Conservation (phyloP, 1,284 basidiomycete species). For the Tilletia indica region DNA sequence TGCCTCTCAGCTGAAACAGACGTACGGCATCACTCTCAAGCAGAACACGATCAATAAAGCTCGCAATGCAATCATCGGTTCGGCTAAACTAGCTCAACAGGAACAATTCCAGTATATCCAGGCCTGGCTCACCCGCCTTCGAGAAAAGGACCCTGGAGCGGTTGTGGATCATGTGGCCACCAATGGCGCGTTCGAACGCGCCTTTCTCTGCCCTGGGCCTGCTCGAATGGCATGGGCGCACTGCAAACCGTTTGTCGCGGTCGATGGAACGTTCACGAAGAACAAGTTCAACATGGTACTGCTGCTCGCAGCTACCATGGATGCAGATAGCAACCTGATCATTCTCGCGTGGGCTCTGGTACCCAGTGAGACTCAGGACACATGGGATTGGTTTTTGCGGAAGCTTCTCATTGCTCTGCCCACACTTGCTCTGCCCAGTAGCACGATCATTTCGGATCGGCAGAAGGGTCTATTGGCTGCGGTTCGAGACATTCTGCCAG, state of each 20-base stretch:
- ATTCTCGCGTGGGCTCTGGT: constrained; percentile 1
- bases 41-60: neutral
- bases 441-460: neutral
- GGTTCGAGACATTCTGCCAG: neutral
- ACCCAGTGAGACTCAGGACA: neutral
- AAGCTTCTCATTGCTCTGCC: neutral
- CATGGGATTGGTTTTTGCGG: neutral
- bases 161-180: neutral
- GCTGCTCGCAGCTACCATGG: neutral
- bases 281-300: neutral
- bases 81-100: neutral
- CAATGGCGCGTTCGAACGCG: neutral
- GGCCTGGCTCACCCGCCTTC: neutral
- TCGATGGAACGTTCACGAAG: constrained; percentile 9
- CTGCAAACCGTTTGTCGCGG: neutral
- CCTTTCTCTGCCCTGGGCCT: neutral
- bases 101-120: neutral
- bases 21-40: neutral
- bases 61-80: neutral
- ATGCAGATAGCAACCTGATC: neutral
- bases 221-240: neutral
- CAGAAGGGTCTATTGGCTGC: neutral
- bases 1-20: neutral
- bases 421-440: neutral
- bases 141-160: neutral